These are phyloP conservation scores for Trichoderma arundinaceum DNA, from an alignment of 2,329 filamentous ascomycete species.

Conservation along the genomic window DNA sequence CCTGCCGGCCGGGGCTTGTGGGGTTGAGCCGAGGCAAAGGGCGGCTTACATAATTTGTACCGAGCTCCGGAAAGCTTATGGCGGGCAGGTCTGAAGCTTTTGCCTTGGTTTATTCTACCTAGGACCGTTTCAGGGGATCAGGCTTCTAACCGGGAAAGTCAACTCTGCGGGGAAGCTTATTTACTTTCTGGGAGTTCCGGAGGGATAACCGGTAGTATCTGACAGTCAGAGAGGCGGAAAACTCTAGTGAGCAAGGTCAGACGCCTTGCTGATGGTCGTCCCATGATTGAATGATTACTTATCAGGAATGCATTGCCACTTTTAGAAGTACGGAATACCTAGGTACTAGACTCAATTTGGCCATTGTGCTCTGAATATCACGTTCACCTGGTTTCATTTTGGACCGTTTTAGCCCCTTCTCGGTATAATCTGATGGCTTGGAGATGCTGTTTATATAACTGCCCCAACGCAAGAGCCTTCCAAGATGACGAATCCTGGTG, in stretches of 20 bases:
- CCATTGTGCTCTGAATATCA: too few species aligned
- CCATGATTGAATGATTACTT: too few species aligned
- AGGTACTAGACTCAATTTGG: too few species aligned
- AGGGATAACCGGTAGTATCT: not conserved
- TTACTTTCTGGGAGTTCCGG: not conserved
- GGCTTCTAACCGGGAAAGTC: not conserved
- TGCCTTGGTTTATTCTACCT: not conserved
- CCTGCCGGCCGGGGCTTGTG: conserved; percentile 28
- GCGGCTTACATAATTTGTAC: conserved; percentile 28
- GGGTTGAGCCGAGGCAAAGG: conserved; percentile 31
- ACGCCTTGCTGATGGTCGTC: not conserved
- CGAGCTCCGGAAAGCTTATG: conserved; percentile 6
- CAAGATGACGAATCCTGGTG: not conserved
- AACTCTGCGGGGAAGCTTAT: conserved; percentile 14
- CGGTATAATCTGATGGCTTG: too few species aligned
- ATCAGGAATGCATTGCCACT: too few species aligned
- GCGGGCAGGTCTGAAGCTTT: not conserved
- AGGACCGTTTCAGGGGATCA: not conserved
- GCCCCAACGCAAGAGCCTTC: too few species aligned
- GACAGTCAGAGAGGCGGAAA: not conserved
- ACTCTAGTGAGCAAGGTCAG: not conserved
- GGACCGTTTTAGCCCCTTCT: too few species aligned
- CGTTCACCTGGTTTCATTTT: too few species aligned
- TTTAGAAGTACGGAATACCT: too few species aligned
- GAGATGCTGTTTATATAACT: too few species aligned